Base-by-base conservation (phyloP, 164 flowering plant species). In the Nelumbo lutea region DNA sequence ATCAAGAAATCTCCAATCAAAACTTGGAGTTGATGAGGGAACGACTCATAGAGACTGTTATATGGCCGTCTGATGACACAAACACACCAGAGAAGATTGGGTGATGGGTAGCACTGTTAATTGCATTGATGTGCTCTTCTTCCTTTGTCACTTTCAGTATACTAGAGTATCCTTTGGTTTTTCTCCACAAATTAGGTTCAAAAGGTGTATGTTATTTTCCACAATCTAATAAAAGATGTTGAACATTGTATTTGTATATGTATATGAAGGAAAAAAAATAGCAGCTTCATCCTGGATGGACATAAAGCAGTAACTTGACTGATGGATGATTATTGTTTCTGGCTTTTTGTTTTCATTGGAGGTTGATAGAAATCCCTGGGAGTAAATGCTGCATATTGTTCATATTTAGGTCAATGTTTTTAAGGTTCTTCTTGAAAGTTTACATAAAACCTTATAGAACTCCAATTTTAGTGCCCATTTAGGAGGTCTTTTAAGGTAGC, bases 1-100 rank as follows among this genome's bases (percentile, higher is more conserved):
- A 79, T 53, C 43, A 79, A 64, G 81, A 82, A 58, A 90, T 95
- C 62, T 88, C 98, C 1, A 88, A 92, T 70, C 84, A 95, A 73
- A 95, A 95, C 75, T 74, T 95, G 89, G 94, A 82, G 77, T 77
- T 95, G 94, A 90, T 95, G 99, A 87, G 99, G 3, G 97, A 90
- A 70, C 84, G 96, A 47, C 91, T 92, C 39, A 81, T 84, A 69
- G 94, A 95, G 56, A 79, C 82, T 7, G 82, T 79, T 42, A 60
- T 67, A 66, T 79, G 82, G 82, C 82, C 82, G 7, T 77, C 82
- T 15, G 82, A 79, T 67, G 79, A 79, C 71, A 71, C 79, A 56
- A 79, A 76, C 67, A 71, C 89, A 27, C 27, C 27, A 39, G 91
- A 86, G 77, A 85, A 82, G 79, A 83, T 86, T 66, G 88, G 90